Conservation (phyloP, 768 basidiomycete genomes). For the Russula vinacea region DNA sequence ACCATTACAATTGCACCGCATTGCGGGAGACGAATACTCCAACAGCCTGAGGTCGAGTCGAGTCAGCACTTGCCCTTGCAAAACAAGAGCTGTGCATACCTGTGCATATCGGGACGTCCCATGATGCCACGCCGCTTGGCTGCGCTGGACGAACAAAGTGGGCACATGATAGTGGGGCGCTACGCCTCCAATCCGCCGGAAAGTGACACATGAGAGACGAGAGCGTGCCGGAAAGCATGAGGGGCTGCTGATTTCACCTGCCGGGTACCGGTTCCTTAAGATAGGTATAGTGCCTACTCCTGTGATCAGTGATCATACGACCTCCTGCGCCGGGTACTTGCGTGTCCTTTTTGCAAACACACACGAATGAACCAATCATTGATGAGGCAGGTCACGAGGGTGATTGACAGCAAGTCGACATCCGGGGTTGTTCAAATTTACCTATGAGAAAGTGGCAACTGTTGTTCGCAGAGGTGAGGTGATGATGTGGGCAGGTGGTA, state of each 20-base stretch:
- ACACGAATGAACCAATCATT: not conserved
- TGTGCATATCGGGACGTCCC: not conserved
- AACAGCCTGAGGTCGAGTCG: too few relatives aligned
- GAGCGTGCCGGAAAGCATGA: conserved; percentile 1
- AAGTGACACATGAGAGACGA: not conserved
- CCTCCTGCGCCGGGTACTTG: conserved; percentile 8
- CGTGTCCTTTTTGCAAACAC: not conserved
- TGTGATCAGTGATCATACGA: conserved; percentile 20
- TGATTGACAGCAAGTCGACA: not conserved
- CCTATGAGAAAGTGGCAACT: conserved; percentile 13
- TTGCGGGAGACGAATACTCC: too few relatives aligned
- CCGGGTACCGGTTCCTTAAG: conserved; percentile 9
- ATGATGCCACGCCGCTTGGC: not conserved
- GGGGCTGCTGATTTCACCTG: not conserved
- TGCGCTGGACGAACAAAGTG: not conserved
- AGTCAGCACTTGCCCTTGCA: too few relatives aligned
- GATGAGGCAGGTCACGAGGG: conserved; percentile 6
- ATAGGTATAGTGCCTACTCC: conserved; percentile 12
- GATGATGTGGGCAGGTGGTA: conserved; percentile 10
- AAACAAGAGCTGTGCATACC: too few relatives aligned
- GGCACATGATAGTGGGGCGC: conserved; percentile 18
- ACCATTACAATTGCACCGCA: too few relatives aligned
- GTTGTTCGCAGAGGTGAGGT: not conserved
- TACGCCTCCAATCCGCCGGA: conserved; percentile 6
- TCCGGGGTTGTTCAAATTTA: not conserved